Evolutionary conservation across 1,139 yeast species (phyloP).

Genomic region (Yamadazyma epiphylla): DNA sequence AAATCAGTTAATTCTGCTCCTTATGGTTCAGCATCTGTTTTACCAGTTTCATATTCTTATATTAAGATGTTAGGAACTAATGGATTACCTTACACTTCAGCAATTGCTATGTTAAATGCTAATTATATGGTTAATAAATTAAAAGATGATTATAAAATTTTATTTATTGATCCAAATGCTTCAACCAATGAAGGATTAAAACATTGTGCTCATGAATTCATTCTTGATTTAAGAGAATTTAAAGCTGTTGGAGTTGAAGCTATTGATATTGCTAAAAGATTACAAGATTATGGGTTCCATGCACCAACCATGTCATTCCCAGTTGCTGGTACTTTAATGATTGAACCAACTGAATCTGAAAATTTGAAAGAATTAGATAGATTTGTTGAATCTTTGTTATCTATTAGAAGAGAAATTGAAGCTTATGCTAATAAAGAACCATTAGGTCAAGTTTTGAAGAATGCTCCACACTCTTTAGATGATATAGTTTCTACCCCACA

Average conservation of each 20-base stretch:
- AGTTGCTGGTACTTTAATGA: conserved; percentile 94
- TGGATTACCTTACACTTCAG: conserved; percentile 80
- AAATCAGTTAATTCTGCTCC: conserved; percentile 89
- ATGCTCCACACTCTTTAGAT: conserved; percentile 87
- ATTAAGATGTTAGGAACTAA: conserved; percentile 88
- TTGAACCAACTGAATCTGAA: conserved; percentile 97
- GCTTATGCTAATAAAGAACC: conserved; percentile 67
- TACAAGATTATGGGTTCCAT: conserved; percentile 97
- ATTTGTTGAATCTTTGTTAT: conserved; percentile 80
- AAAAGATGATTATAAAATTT: conserved; percentile 64
- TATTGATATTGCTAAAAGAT: conserved; percentile 91
- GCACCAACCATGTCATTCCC: conserved; percentile 99
- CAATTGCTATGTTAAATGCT: conserved; percentile 89
- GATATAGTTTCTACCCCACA: conserved; percentile 61
- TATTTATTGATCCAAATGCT: conserved; percentile 59
- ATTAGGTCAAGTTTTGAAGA: conserved; percentile 71
- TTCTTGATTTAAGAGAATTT: conserved; percentile 83
- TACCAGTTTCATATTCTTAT: conserved; percentile 92
- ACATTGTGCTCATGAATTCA: conserved; percentile 96
- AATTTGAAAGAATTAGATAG: conserved; percentile 83
- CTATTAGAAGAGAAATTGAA: conserved; percentile 79
- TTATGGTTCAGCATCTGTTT: conserved; percentile 88
- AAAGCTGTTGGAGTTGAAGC: conserved; percentile 85
- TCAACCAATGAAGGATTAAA: conserved; percentile 50
- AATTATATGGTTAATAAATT: conserved; percentile 88